Evolutionary conservation across 208 protist species (phyloP).

Genomic region (Angomonas ambiguus): DNA sequence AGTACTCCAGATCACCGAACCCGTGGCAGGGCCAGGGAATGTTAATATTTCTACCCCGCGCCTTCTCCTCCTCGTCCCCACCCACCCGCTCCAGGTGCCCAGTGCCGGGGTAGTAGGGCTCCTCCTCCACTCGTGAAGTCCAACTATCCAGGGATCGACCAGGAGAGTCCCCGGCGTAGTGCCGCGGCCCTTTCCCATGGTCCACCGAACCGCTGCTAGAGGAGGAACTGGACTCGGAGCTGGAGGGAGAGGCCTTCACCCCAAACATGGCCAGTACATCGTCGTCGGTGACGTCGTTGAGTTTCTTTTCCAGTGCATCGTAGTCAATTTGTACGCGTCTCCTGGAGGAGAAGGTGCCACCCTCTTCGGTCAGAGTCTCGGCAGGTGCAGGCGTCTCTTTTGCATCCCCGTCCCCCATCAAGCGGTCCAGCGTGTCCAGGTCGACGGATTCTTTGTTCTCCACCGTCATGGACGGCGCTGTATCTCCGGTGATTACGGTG

Average conservation of each 20-base stretch:
- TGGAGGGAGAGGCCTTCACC: slow-evolving; percentile 20
- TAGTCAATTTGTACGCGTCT: slow-evolving; percentile 50
- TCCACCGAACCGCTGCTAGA: neutral
- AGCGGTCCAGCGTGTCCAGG: slow-evolving; percentile 17
- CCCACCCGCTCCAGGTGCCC: slow-evolving; percentile 67
- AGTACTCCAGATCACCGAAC: slow-evolving; percentile 93
- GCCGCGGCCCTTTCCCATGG: neutral
- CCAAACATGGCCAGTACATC: slow-evolving; percentile 54
- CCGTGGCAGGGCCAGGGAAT: slow-evolving; percentile 84
- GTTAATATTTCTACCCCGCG: slow-evolving; percentile 92
- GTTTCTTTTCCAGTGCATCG: slow-evolving; percentile 46
- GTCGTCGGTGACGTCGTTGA: slow-evolving; percentile 36
- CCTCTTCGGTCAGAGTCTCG: neutral
- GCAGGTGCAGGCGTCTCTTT: neutral
- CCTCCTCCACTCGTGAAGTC: slow-evolving; percentile 7
- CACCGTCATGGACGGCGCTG: neutral
- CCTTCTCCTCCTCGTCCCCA: slow-evolving; percentile 40
- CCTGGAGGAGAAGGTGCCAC: slow-evolving; percentile 3
- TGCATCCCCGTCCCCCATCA: slow-evolving; percentile 7
- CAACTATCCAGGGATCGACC: neutral
- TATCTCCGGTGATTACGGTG: neutral
- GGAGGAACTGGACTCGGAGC: slow-evolving; percentile 13
- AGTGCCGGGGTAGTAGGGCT: slow-evolving; percentile 92
- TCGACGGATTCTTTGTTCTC: slow-evolving; percentile 10
- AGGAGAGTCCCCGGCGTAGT: slow-evolving; percentile 32